phyloP scores from a whole-genome alignment of 208 protist species.

The Crithidia thermophila region DNA sequence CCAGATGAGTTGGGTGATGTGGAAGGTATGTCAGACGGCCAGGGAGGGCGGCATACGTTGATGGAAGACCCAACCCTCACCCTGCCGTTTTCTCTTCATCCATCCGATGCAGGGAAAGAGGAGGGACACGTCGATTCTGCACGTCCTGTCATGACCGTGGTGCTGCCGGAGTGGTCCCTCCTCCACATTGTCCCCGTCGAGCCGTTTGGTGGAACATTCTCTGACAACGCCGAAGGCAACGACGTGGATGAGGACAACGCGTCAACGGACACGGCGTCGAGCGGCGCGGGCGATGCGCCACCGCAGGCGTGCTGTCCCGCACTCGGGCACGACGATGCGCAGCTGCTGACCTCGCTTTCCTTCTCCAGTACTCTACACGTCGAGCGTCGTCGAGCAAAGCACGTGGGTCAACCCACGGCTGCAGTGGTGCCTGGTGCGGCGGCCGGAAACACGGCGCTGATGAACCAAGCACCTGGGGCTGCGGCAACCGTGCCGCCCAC shows the following conservation, averaged over 20 bases:
- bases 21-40: conserved; percentile 9
- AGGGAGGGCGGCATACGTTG: conserved; percentile 7
- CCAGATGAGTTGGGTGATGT: conserved; percentile 22
- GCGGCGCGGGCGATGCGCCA: not conserved
- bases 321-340: conserved; percentile 16
- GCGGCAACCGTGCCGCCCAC: too few species aligned
- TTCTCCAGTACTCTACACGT: too few species aligned
- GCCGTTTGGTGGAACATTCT: not conserved
- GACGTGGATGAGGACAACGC: conserved; percentile 1
- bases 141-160: conserved; percentile 15
- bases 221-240: not conserved
- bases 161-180: conserved; percentile 24
- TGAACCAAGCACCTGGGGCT: too few species aligned
- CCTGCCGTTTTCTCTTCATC: not conserved
- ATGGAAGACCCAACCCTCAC: conserved; percentile 32
- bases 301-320: not conserved
- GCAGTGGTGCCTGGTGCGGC: too few species aligned
- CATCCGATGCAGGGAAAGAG: not conserved
- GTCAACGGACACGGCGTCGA: not conserved
- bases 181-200: conserved; percentile 23
- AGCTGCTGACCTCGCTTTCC: conserved; percentile 27
- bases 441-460: too few species aligned
- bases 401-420: too few species aligned
- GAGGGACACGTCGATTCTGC: not conserved
- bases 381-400: too few species aligned